Evolutionary conservation across 2,329 filamentous ascomycete genomes (phyloP), one percentile per base, ranked within the genome.

Genomic region (Diaporthe sp.): DNA sequence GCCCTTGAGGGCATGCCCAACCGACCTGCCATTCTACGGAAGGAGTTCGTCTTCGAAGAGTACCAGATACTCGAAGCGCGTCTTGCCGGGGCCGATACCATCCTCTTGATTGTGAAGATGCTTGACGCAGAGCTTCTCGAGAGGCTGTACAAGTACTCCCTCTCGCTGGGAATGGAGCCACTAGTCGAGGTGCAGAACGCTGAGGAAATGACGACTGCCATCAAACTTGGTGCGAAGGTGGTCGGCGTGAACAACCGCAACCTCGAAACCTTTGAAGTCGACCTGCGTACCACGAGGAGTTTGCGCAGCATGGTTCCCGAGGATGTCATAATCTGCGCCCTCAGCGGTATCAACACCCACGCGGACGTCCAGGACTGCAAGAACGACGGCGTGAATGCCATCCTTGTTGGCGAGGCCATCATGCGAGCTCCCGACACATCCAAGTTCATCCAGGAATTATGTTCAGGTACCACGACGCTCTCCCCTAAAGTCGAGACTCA

Each of bases 181-280:
- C 86, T 99, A 42, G 97, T 99, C 2, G 97, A 99, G 83, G 97
- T 99, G 39, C 98, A 99, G 82, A 99, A 94, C 57, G 92, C 93
- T 0, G 94, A 97, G 68, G 97, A 99, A 85, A 99, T 98, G 95
- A 89, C 93, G 53, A 92, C 92, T 74, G 97, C 97, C 10, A 92
- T 98, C 61, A 91, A 94, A 74, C 89, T 99, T 31, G 97, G 96
- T 15, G 91, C 97, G 31, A 94, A 96, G 84, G 96, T 95, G 51
- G 98, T 99, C 80, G 97, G 97, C 37, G 97, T 99, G 79, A 99
- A 99, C 86, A 99, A 99, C 86, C 93, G 97, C 73, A 98, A 99
- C 81, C 89, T 99, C 17, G 96, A 96, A 79, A 98, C 93, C 81
- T 99, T 99, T 80, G 96, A 98, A 82, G 97, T 99, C 28, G 97